Base-by-base conservation (phyloP, 495 filamentous ascomycete genomes). In the Podospora australis region DNA sequence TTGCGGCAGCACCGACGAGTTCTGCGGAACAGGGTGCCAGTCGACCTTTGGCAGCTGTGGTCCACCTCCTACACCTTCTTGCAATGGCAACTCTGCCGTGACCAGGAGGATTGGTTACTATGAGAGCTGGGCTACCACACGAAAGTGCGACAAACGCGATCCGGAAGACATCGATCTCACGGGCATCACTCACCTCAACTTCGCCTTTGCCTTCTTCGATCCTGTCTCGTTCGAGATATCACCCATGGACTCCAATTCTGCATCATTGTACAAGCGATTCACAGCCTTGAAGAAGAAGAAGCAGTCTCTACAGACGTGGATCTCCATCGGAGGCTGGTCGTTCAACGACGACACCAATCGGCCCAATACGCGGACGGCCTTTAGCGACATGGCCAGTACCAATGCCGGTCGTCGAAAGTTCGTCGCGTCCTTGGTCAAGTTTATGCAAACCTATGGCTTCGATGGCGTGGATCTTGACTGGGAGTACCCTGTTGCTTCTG, bases 391-490 rank as follows among this genome's bases (percentile, higher is more conserved):
- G 3, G 58, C 59, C 9, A 48, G 45, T 6, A 48, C 49, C 7
- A 48, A 47, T 0, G 53, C 32, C 4, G 60, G 57, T 29, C 46
- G 54, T 2, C 17, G 53, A 11, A 30, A 32, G 1, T 67, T 68
- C 45, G 28, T 64, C 21, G 41, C 46, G 2, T 39, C 32, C 1
- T 6, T 58, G 1, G 28, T 56, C 10, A 10, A 16, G 2, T 54
- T 48, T 25, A 29, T 62, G 43, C 11, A 4, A 13, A 36, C 30
- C 5, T 48, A 62, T 39, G 56, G 44, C 13, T 58, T 53, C 24
- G 55, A 52, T 40, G 81, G 80, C 1, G 58, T 80, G 1, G 78
- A 83, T 50, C 38, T 82, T 9, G 79, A 81, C 53, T 82, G 78
- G 60, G 57, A 78, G 24, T 79, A 78, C 54, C 74, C 75, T 1